Percentiles rank a stretch among this genome's conserved stretches.
Evolutionary conservation across 163 green algal genomes (phyloP).

Genomic region (Chloroidium sp.): DNA sequence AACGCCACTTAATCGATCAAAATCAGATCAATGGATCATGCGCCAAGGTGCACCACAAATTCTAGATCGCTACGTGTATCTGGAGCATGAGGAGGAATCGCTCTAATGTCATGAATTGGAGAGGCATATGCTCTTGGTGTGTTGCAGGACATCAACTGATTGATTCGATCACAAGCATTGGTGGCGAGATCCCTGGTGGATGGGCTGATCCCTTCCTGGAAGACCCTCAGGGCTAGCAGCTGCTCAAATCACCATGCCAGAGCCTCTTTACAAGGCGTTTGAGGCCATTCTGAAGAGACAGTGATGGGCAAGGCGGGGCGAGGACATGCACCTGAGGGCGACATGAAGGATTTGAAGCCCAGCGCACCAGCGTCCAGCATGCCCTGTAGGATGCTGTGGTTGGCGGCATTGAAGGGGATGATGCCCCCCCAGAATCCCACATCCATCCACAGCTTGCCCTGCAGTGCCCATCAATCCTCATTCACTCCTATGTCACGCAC

Average conservation of each 20-base stretch:
- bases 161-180: no score
- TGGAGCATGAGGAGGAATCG: no score
- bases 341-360: constrained; percentile 95
- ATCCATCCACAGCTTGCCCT: constrained; percentile 58
- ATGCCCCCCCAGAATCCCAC: constrained; percentile 83
- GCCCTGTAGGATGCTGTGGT: constrained; percentile 42
- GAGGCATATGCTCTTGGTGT: no score
- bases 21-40: background rate
- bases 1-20: background rate
- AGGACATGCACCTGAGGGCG: constrained; percentile 34
- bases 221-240: background rate
- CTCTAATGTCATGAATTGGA: no score
- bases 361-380: constrained; percentile 70
- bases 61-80: no score
- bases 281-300: background rate
- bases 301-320: background rate
- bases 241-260: background rate
- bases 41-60: no score
- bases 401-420: constrained; percentile 68
- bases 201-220: no score
- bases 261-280: background rate
- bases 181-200: no score
- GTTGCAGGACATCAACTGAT: no score
- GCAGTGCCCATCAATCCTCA: constrained; percentile 1
- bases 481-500: no score